These are phyloP conservation scores for Tetrapyrgos nigripes DNA, from an alignment of 1,284 basidiomycete species.

Conservation along the genomic window DNA sequence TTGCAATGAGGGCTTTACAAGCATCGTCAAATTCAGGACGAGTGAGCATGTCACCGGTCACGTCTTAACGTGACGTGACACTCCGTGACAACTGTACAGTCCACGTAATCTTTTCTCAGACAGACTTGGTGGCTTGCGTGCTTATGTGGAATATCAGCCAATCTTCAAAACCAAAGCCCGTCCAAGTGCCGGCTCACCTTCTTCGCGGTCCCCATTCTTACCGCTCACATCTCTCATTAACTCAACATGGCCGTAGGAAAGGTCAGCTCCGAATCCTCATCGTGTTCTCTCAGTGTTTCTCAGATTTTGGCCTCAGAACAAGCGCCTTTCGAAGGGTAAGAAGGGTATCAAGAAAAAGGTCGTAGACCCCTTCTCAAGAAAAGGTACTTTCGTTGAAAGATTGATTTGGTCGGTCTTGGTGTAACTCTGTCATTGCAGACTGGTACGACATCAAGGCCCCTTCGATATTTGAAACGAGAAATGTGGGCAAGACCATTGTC, in stretches of 20 bases:
- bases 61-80: slow-evolving; percentile 24
- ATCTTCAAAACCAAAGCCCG: slow-evolving; percentile 52
- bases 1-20: slow-evolving; percentile 58
- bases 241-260: slow-evolving; percentile 91
- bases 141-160: slow-evolving; percentile 45
- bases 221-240: slow-evolving; percentile 46
- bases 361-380: slow-evolving; percentile 99
- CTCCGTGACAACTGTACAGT: slow-evolving; percentile 50
- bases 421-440: slow-evolving; percentile 58
- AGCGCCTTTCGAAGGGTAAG: slow-evolving; percentile 99
- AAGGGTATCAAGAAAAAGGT: slow-evolving; percentile 99
- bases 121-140: slow-evolving; percentile 20
- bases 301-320: slow-evolving; percentile 69
- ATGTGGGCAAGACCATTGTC: slow-evolving; percentile 98
- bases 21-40: slow-evolving; percentile 67
- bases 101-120: slow-evolving; percentile 44
- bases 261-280: slow-evolving; percentile 47
- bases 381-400: slow-evolving; percentile 61
- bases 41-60: slow-evolving; percentile 53
- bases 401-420: background rate
- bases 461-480: slow-evolving; percentile 96
- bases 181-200: slow-evolving; percentile 55
- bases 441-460: slow-evolving; percentile 99
- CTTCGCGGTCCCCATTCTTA: slow-evolving; percentile 47
- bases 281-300: background rate